Base-by-base conservation (phyloP, 2,329 filamentous ascomycete genomes). In the Xylaria arbuscula region DNA sequence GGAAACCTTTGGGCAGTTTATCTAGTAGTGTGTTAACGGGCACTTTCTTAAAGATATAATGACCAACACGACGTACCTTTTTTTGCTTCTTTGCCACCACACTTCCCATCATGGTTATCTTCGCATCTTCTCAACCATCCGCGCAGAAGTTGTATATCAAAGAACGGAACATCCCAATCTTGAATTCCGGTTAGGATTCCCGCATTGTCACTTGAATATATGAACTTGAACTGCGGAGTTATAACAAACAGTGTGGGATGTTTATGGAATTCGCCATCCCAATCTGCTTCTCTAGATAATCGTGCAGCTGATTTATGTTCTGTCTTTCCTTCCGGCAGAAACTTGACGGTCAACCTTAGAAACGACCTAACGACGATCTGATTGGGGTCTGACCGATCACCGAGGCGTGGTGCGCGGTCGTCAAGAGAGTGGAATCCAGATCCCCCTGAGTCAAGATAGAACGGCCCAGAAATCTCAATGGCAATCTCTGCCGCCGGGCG, bases 311-410 rank as follows among this genome's bases (percentile, higher is more conserved):
- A 53, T 34, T 34, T 9, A 34, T n/a, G 15, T 7, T 34, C 7
- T 34, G 1, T 53, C 15, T 53, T 34, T 9, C 24, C 10, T 32
- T 17, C 13, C 4, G 13, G 24, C 15, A 34, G 10, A 34, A 1
- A 2, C 28, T n/a, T 53, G 8, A 53, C 28, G 2, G 24, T 53
- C 15, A 53, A 17, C 2, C 24, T 17, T 8, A 53, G 5, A 34
- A 53, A 53, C 10, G 28, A 34, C 15, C 13, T n/a, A 6, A 53
- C 9, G 6, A 53, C 50, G 24, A 53, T 34, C 24, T 53, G 13
- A 53, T 34, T 34, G 13, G 50, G 50, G 15, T 53, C 50, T n/a
- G 50, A 53, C 13, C 50, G 50, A 53, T 53, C 50, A n/a, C 36
- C 38, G 10, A 40, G n/a, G 11, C 54, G 38, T 17, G 19, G 36